Evolutionary conservation across 2,329 filamentous ascomycete species (phyloP).

Genomic region (Penicillium paneum): DNA sequence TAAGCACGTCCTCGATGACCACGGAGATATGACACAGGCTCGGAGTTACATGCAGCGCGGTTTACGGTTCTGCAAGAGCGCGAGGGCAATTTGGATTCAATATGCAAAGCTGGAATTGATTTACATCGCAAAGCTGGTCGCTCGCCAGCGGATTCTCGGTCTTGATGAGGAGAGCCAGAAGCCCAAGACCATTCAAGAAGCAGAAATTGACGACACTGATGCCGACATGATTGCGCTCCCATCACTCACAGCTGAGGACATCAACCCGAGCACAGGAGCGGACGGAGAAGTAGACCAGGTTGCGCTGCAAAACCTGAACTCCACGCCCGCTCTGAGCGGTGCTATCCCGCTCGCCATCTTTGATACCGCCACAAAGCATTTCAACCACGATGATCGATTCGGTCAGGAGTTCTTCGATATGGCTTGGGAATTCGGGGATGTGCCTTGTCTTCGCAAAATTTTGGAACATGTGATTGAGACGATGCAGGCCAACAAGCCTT

Average conservation of each 20-base stretch:
- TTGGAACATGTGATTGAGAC: constrained; percentile 67
- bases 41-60: constrained; percentile 85
- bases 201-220: constrained; percentile 45
- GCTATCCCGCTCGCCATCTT: constrained; percentile 92
- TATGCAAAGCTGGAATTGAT: constrained; percentile 91
- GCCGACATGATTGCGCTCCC: constrained; percentile 58
- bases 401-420: constrained; percentile 78
- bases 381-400: constrained; percentile 63
- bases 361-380: constrained; percentile 76
- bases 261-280: constrained; percentile 54
- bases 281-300: constrained; percentile 53
- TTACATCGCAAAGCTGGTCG: constrained; percentile 78
- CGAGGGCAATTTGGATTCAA: constrained; percentile 76
- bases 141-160: constrained; percentile 65
- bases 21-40: constrained; percentile 84
- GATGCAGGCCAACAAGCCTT: constrained; percentile 60
- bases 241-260: constrained; percentile 60
- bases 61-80: constrained; percentile 78
- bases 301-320: constrained; percentile 61
- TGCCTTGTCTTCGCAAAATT: constrained; percentile 64
- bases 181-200: constrained; percentile 38
- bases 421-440: constrained; percentile 65
- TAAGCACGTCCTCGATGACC: constrained; percentile 69
- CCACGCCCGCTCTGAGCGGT: constrained; percentile 81
- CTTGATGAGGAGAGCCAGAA: constrained; percentile 49